Base-by-base conservation (phyloP, 441 rosid genomes). In the Aquilaria agallochum region DNA sequence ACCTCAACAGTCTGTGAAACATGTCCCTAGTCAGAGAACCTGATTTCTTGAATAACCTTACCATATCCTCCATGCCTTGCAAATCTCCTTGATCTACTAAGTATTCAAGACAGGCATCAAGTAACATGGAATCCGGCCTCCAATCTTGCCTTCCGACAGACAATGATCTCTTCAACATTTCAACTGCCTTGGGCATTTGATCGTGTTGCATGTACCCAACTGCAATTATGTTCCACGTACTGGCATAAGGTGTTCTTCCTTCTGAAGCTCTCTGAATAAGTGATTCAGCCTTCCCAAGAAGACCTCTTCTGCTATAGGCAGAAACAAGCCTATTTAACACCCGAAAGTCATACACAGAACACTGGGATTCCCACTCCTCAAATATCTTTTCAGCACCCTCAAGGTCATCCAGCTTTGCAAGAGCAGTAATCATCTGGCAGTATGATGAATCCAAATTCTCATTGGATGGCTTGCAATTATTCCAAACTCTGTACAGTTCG, bases 131-230 rank as follows among this genome's bases (percentile, higher is more conserved):
- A 34, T 47, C 11, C n/a, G 74, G 75, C 55, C n/a, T 53, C 74
- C 76, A 73, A 31, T 56, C 63, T 52, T 40, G 50, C 47, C 56
- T 53, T 58, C 64, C 68, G 9, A 53, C 60, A 51, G 61, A 58
- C 63, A 69, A 30, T 3, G 78, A 77, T 34, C 58, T 80, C 67
- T 78, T 80, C 69, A 65, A 59, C 72, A 72, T 72, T 66, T 67
- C 76, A 40, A 78, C 70, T 53, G 76, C 78, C 64, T 63, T 78
- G 44, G 68, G 55, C 54, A 79, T 79, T 62, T 76, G 80, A 63
- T 77, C 70, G 27, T 62, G 64, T 32, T 55, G 66, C 59, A 31
- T 8, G 42, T 75, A 72, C 55, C 77, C 77, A n/a, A 11, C 11
- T 8, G 83, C 73, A 70, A 77, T 45, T 15, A 66, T 34, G 40